Conservation (phyloP, 1,284 basidiomycete species). For the Chondrostereum purpureum region DNA sequence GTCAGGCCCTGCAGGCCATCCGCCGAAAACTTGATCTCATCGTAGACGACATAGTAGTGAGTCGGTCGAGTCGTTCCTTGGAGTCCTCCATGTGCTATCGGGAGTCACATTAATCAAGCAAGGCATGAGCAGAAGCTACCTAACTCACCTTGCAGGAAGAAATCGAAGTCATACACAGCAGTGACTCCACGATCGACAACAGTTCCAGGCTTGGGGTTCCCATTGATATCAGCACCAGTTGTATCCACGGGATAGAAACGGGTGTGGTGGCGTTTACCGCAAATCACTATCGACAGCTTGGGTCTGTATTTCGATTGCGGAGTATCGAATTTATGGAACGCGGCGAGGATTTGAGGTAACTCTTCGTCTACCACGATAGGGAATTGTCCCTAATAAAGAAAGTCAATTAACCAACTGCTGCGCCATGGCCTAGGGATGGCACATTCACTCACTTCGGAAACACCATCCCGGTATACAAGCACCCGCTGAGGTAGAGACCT, state of each 20-base stretch:
- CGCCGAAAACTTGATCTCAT: conserved; percentile 62
- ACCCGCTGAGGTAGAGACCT: conserved; percentile 49
- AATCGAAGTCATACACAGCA: conserved; percentile 68
- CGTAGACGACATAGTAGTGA: conserved; percentile 72
- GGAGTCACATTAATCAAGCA: conserved; percentile 1
- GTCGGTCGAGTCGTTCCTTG: conserved; percentile 65
- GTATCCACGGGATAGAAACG: conserved; percentile 69
- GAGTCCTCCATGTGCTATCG: conserved; percentile 54
- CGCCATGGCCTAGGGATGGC: too few relatives aligned
- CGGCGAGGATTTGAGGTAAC: conserved; percentile 53
- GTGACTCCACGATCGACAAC: conserved; percentile 70
- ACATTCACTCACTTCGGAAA: conserved; percentile 51
- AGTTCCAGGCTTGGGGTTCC: conserved; percentile 68
- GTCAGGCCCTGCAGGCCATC: conserved; percentile 60
- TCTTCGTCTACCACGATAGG: conserved; percentile 58
- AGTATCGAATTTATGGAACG: conserved; percentile 49
- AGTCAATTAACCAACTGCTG: conserved; percentile 9
- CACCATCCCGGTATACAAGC: conserved; percentile 73
- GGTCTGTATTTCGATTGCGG: conserved; percentile 48
- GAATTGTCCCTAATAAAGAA: conserved; percentile 58
- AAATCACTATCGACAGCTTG: conserved; percentile 70
- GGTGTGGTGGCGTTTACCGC: conserved; percentile 79
- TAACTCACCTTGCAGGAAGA: conserved; percentile 56
- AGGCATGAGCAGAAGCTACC: conserved; percentile 1
- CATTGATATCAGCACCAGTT: conserved; percentile 47